These are phyloP conservation scores for Trapa incisa DNA, from an alignment of 345 rosid genomes.

Conservation along the genomic window DNA sequence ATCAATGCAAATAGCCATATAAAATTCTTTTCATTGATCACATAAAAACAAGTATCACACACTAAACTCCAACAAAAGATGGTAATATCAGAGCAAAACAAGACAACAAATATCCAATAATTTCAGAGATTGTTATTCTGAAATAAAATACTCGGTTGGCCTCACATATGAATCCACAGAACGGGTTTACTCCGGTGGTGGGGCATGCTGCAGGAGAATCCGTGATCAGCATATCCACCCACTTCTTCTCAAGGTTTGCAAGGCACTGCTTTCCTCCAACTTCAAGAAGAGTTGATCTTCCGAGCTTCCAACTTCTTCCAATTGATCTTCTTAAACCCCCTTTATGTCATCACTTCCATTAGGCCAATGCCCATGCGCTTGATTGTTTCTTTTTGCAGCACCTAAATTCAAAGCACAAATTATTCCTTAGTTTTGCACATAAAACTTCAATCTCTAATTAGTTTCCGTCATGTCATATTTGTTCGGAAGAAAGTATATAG, in stretches of 20 bases:
- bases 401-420: slow-evolving; percentile 24
- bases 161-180: slow-evolving; percentile 59
- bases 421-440: not conserved
- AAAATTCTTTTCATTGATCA: not conserved
- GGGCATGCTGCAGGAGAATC: slow-evolving; percentile 85
- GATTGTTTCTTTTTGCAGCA: slow-evolving; percentile 62
- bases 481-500: not conserved
- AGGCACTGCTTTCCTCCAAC: slow-evolving; percentile 72
- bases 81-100: not conserved
- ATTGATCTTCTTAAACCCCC: slow-evolving; percentile 61
- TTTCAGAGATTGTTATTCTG: slow-evolving; percentile 6
- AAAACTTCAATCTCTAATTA: not conserved
- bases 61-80: not conserved
- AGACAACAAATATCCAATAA: not conserved
- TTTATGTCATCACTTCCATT: slow-evolving; percentile 59
- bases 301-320: slow-evolving; percentile 82
- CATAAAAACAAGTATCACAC: not conserved
- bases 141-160: slow-evolving; percentile 48
- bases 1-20: not conserved
- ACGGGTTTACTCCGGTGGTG: slow-evolving; percentile 44
- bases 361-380: slow-evolving; percentile 58
- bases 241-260: slow-evolving; percentile 69
- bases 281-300: slow-evolving; percentile 64
- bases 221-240: slow-evolving; percentile 74
- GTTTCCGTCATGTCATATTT: not conserved